Evolutionary conservation across 2,329 filamentous ascomycete species (phyloP).

Genomic region (Calonectria hongkongensis): DNA sequence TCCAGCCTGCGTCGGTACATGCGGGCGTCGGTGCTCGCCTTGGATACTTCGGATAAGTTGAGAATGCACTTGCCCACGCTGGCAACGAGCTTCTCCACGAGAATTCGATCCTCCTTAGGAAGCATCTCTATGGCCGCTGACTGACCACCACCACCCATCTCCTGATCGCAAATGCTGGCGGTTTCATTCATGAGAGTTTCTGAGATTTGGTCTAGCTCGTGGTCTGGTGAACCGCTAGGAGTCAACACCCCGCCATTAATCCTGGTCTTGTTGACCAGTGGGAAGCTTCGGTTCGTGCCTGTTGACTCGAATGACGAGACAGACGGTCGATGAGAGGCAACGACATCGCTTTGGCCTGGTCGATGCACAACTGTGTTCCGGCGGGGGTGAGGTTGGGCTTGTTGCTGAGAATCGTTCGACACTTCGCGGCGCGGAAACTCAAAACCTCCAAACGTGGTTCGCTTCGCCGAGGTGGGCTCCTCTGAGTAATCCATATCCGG

Average conservation of each 20-base stretch:
- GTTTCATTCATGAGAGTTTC: constrained; percentile 70
- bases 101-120: constrained; percentile 73
- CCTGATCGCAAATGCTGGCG: constrained; percentile 63
- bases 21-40: constrained; percentile 74
- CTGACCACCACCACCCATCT: constrained; percentile 54
- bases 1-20: constrained; percentile 84
- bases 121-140: constrained; percentile 68
- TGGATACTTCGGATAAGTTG: constrained; percentile 73
- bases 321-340: constrained; percentile 65
- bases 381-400: constrained; percentile 42
- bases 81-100: constrained; percentile 76
- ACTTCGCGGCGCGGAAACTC: constrained; percentile 51
- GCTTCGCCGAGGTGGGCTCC: constrained; percentile 48
- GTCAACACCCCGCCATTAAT: constrained; percentile 67
- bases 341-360: constrained; percentile 46
- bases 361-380: constrained; percentile 67
- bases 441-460: constrained; percentile 54
- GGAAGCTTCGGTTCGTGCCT: constrained; percentile 78
- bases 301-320: constrained; percentile 74
- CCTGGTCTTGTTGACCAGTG: constrained; percentile 73
- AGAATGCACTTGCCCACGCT: constrained; percentile 77
- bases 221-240: constrained; percentile 67
- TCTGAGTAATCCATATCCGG: constrained; percentile 48
- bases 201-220: constrained; percentile 68
- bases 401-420: constrained; percentile 53